Percentiles rank a stretch among this genome's conserved stretches.
Conservation (phyloP, 148 eudicot genomes). For the Amaranthus hypochondriacus region DNA sequence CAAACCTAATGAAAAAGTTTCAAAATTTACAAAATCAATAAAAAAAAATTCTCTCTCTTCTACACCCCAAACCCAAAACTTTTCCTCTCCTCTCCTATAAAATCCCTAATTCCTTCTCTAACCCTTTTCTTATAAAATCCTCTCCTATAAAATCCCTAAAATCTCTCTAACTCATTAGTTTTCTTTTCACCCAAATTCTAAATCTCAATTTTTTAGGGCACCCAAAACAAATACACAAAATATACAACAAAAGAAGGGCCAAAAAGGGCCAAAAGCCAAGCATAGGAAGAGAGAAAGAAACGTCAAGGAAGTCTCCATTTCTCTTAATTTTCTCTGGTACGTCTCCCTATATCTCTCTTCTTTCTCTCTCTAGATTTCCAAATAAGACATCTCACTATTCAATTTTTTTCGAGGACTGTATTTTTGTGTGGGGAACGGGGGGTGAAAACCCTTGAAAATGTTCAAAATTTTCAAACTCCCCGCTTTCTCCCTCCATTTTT, state of each 20-base stretch:
- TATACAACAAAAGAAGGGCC: not conserved
- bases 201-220: not conserved
- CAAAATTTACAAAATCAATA: too few species aligned
- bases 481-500: constrained; percentile 3
- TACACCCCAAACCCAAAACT: too few species aligned
- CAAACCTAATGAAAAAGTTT: not conserved
- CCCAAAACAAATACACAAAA: not conserved
- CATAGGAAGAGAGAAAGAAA: not conserved
- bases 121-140: too few species aligned
- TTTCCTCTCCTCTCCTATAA: not conserved
- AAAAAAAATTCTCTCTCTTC: too few species aligned
- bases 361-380: not conserved
- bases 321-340: constrained; percentile 26
- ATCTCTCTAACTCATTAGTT: not conserved
- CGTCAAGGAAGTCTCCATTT: constrained; percentile 18
- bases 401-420: constrained; percentile 8
- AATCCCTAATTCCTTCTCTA: not conserved
- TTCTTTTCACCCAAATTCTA: not conserved
- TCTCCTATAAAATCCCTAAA: not conserved
- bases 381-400: constrained; percentile 5
- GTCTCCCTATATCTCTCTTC: constrained; percentile 16
- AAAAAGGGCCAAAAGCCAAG: not conserved
- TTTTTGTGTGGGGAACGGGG: not conserved
- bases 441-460: not conserved
- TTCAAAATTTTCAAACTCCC: constrained; percentile 20